Conservation (phyloP, 2,329 filamentous ascomycete genomes). For the Sporothrix protearum region DNA sequence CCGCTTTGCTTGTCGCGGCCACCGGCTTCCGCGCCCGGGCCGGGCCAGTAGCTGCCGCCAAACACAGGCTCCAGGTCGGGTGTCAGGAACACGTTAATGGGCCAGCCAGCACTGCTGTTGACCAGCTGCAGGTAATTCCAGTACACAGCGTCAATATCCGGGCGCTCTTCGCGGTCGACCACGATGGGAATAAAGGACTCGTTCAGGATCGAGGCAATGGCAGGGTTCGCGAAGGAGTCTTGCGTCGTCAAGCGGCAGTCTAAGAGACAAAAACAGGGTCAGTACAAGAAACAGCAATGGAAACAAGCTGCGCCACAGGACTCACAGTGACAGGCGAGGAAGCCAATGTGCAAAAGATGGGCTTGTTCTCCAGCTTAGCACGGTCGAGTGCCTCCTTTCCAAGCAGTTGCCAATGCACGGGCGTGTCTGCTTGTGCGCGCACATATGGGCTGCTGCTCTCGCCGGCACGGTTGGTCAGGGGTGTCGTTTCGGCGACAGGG, state of each 20-base stretch:
- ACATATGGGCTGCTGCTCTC: conserved; percentile 55
- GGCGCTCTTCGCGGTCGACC: conserved; percentile 88
- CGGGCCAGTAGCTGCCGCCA: conserved; percentile 94
- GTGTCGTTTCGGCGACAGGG: conserved; percentile 23
- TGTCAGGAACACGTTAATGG: conserved; percentile 93
- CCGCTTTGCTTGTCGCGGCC: conserved; percentile 40
- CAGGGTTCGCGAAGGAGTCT: conserved; percentile 82
- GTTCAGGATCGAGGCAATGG: conserved; percentile 80
- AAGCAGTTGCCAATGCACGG: conserved; percentile 89
- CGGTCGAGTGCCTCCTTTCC: conserved; percentile 70
- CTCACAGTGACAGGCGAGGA: conserved; percentile 88
- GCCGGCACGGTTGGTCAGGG: conserved; percentile 39
- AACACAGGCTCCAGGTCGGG: conserved; percentile 91
- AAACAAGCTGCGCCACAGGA: neutral
- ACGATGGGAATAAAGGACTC: conserved; percentile 85
- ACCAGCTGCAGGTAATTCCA: conserved; percentile 98
- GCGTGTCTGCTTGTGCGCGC: conserved; percentile 71
- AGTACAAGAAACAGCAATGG: neutral
- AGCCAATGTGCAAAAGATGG: conserved; percentile 95
- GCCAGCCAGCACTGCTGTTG: conserved; percentile 87
- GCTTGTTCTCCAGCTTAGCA: conserved; percentile 76
- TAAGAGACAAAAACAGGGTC: conserved; percentile 39
- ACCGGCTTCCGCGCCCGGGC: conserved; percentile 58
- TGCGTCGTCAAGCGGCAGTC: conserved; percentile 88
- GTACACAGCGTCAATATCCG: conserved; percentile 91